A percentile compares a stretch with the other conserved stretches of the same genome.
These are phyloP conservation scores for Phytophthora citricola DNA, from an alignment of 352 stramenopile genomes.

Conservation along the genomic window DNA sequence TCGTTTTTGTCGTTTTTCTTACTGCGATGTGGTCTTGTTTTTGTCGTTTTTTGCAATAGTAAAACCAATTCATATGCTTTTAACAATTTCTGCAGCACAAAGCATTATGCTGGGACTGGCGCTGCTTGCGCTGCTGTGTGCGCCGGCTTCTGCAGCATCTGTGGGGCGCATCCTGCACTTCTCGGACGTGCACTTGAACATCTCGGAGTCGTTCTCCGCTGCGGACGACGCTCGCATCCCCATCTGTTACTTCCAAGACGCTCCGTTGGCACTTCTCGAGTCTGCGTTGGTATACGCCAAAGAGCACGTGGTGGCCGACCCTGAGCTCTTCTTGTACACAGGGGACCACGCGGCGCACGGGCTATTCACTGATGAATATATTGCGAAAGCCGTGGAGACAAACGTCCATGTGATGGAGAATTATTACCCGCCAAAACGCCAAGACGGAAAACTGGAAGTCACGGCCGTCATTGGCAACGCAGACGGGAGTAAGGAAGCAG, in stretches of 20 bases:
- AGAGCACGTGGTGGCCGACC: slow-evolving; percentile 54
- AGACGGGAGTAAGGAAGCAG: slow-evolving; percentile 60
- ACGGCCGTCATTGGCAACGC: slow-evolving; percentile 87
- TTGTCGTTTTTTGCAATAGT: too few species aligned
- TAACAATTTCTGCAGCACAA: too few species aligned
- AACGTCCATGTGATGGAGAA: slow-evolving; percentile 77
- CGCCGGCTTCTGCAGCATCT: slow-evolving; percentile 13
- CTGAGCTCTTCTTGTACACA: slow-evolving; percentile 84
- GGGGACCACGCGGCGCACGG: slow-evolving; percentile 81
- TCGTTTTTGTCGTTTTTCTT: too few species aligned
- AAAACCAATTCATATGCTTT: too few species aligned
- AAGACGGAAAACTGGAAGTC: slow-evolving; percentile 40
- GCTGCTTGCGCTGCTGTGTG: slow-evolving; percentile 10
- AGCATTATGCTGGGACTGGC: slow-evolving; percentile 2
- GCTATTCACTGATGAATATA: slow-evolving; percentile 62
- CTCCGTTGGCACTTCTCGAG: slow-evolving; percentile 64
- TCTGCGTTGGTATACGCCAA: slow-evolving; percentile 75
- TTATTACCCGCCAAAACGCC: slow-evolving; percentile 55
- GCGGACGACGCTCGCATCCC: slow-evolving; percentile 45
- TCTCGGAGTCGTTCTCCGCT: slow-evolving; percentile 53
- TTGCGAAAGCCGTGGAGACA: slow-evolving; percentile 64
- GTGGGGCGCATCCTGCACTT: slow-evolving; percentile 74
- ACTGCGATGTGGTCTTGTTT: too few species aligned
- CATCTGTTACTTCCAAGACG: slow-evolving; percentile 61
- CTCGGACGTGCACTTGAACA: slow-evolving; percentile 87